Conservation (phyloP, 75 land plant species). For the Sequoia sempervirens region DNA sequence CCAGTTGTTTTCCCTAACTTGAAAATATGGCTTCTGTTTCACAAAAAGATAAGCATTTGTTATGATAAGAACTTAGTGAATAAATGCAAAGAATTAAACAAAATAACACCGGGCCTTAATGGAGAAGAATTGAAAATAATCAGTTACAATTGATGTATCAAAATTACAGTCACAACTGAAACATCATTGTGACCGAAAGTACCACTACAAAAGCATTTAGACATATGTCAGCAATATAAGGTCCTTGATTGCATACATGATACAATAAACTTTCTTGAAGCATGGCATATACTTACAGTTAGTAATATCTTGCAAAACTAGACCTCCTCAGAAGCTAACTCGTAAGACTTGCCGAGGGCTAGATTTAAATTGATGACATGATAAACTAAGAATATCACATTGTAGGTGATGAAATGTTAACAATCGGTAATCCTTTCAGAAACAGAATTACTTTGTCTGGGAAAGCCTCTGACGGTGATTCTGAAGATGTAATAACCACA, state of each 20-base stretch:
- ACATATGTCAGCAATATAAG: neutral
- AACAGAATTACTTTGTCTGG: neutral
- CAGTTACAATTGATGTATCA: neutral
- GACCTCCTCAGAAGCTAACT: neutral
- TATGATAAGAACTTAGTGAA: neutral
- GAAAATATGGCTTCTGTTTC: slow-evolving; percentile 75
- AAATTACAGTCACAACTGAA: neutral
- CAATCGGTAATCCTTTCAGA: neutral
- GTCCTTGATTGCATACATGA: neutral
- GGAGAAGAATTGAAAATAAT: neutral
- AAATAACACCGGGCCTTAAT: neutral
- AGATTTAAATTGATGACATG: neutral
- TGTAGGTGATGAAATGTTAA: neutral
- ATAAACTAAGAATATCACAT: neutral
- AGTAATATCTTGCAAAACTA: neutral
- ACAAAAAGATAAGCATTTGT: neutral
- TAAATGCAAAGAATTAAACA: neutral
- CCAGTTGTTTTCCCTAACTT: slow-evolving; percentile 93
- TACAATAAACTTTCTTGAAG: neutral
- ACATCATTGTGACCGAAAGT: neutral
- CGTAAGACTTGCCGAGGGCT: neutral
- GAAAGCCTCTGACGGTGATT: neutral
- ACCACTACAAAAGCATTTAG: neutral
- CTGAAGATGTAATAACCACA: slow-evolving; percentile 3
- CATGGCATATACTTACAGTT: neutral